Percentiles rank a stretch among this genome's conserved stretches.
Conservation (phyloP, 1,284 basidiomycete species). For the Fomitiporia mediterranea region DNA sequence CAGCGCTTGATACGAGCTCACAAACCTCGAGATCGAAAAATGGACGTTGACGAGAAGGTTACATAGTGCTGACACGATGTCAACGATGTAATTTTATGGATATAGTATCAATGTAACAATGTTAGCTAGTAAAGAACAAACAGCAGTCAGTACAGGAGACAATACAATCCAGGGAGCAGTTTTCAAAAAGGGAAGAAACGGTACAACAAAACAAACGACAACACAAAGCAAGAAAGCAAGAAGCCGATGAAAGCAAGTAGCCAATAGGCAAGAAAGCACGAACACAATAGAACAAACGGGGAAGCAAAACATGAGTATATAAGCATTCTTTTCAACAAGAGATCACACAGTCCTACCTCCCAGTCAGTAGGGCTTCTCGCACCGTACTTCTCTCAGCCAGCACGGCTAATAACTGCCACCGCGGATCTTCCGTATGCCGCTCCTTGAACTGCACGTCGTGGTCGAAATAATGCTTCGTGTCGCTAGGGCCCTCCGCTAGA, state of each 20-base stretch:
- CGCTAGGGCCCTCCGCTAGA: conserved; percentile 54
- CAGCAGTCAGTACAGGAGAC: not conserved
- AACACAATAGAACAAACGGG: not conserved
- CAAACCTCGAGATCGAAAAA: no score
- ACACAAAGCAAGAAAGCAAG: conserved; percentile 3
- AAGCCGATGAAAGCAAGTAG: conserved; percentile 1
- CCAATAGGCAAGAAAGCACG: not conserved
- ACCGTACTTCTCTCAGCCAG: conserved; percentile 70
- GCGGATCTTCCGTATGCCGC: conserved; percentile 58
- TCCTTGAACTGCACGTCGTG: conserved; percentile 55
- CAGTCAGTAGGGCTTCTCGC: conserved; percentile 42
- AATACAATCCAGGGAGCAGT: no score
- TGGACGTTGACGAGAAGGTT: no score
- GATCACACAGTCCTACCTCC: conserved; percentile 11
- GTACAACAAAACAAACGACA: not conserved
- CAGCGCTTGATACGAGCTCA: no score
- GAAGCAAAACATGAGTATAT: not conserved
- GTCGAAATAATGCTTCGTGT: conserved; percentile 42
- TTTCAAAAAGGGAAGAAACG: not conserved
- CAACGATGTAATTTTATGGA: conserved; percentile 1
- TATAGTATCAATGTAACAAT: not conserved
- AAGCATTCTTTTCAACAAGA: not conserved
- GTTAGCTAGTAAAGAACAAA: conserved; percentile 12
- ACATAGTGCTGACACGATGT: no score
- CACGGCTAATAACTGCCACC: conserved; percentile 72